These are phyloP conservation scores for Kondoa subrosea DNA, from an alignment of 768 basidiomycete genomes.

Conservation along the genomic window DNA sequence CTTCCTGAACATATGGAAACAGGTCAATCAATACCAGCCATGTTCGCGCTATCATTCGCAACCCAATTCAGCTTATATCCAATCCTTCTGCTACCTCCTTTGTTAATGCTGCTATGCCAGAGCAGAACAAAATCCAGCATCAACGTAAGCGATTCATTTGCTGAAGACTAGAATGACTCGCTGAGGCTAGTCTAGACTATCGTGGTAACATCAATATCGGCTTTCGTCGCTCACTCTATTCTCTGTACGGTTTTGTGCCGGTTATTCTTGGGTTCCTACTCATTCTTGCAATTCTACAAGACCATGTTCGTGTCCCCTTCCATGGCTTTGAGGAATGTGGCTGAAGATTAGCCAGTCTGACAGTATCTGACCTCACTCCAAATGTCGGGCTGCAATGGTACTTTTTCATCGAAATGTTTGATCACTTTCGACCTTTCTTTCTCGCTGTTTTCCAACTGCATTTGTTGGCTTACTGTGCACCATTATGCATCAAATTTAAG, in stretches of 20 bases:
- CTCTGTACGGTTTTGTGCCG: slow-evolving; percentile 7
- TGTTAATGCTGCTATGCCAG: slow-evolving; percentile 46
- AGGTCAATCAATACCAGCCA: slow-evolving; percentile 47
- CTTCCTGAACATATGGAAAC: background rate
- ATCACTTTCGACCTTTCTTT: slow-evolving; percentile 91
- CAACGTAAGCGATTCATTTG: too few relatives aligned
- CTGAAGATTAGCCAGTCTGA: slow-evolving; percentile 41
- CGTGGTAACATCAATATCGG: slow-evolving; percentile 35
- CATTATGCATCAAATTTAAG: slow-evolving; percentile 82
- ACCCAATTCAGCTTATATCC: slow-evolving; percentile 48
- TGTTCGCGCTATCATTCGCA: slow-evolving; percentile 54
- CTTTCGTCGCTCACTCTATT: slow-evolving; percentile 40
- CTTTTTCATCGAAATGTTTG: slow-evolving; percentile 99
- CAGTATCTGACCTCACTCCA: slow-evolving; percentile 74
- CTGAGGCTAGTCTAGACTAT: background rate
- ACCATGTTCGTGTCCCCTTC: slow-evolving; percentile 20
- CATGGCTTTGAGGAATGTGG: background rate
- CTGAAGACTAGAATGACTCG: too few relatives aligned
- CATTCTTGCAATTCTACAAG: slow-evolving; percentile 20
- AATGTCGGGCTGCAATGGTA: slow-evolving; percentile 97
- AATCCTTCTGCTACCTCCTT: slow-evolving; percentile 47
- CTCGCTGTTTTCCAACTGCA: slow-evolving; percentile 82
- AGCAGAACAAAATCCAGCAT: too few relatives aligned
- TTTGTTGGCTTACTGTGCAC: slow-evolving; percentile 60
- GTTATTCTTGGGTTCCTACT: slow-evolving; percentile 20